These are phyloP conservation scores for Pyrus pyrifolia DNA, from an alignment of 306 rosid species.

Conservation along the genomic window DNA sequence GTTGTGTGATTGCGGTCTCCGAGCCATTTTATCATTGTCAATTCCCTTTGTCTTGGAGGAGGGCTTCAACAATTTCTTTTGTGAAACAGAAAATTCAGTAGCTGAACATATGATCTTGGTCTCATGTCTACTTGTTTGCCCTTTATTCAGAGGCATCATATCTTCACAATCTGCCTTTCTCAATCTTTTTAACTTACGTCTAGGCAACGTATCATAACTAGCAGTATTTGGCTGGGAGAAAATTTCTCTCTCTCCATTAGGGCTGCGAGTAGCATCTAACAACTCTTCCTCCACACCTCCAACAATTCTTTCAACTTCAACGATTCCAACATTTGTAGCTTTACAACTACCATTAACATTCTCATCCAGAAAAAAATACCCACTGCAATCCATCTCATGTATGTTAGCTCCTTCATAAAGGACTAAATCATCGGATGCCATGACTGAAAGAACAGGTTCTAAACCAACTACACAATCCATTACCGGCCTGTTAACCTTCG, in stretches of 20 bases:
- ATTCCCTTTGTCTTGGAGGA: slow-evolving; percentile 6
- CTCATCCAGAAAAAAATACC: not conserved
- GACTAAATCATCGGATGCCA: slow-evolving; percentile 7
- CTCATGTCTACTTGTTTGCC: not conserved
- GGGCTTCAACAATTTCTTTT: slow-evolving; percentile 10
- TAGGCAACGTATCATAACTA: not conserved
- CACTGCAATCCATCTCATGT: slow-evolving; percentile 2
- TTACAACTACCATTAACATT: not conserved
- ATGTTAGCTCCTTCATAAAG: not conserved
- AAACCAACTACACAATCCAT: not conserved
- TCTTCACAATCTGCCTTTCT: not conserved
- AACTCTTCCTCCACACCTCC: slow-evolving; percentile 10
- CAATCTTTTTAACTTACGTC: not conserved
- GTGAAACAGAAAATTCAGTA: slow-evolving; percentile 10
- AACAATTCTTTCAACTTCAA: slow-evolving; percentile 9
- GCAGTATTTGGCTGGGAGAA: not conserved
- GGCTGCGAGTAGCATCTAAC: slow-evolving; percentile 4
- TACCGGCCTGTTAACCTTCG: not conserved
- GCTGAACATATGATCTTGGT: not conserved
- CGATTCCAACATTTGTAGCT: not conserved
- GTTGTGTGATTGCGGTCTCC: not conserved
- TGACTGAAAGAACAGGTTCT: not conserved
- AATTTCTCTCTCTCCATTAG: slow-evolving; percentile 5
- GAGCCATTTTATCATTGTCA: slow-evolving; percentile 10
- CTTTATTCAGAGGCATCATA: not conserved